These are phyloP conservation scores for Lactarius quietus DNA, from an alignment of 768 basidiomycete species.

Conservation along the genomic window DNA sequence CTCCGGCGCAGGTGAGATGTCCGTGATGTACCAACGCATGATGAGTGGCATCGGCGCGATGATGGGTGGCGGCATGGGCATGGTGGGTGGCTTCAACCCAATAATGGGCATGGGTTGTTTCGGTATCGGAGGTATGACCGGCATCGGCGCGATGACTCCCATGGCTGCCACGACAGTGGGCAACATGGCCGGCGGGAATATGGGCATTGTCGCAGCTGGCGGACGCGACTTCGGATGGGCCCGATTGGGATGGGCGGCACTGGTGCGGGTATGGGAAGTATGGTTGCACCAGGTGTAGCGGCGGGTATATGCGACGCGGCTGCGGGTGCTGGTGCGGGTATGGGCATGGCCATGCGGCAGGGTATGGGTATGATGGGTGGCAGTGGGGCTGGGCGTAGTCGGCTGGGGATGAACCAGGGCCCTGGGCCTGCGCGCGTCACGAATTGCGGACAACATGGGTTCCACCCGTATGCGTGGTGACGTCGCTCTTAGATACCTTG, in stretches of 20 bases:
- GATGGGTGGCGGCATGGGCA: conserved; percentile 37
- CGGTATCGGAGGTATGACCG: conserved; percentile 37
- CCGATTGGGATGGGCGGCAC: conserved; percentile 25
- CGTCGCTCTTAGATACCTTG: not conserved
- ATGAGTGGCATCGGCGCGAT: conserved; percentile 61
- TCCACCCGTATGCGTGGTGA: conserved; percentile 79
- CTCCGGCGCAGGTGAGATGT: conserved; percentile 28
- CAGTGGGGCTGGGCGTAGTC: conserved; percentile 54
- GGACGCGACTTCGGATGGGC: conserved; percentile 33
- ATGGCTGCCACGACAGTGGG: conserved; percentile 10
- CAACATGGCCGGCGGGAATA: conserved; percentile 36
- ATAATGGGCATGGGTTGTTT: conserved; percentile 33
- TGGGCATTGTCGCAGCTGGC: conserved; percentile 36
- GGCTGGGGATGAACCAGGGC: conserved; percentile 51
- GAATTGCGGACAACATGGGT: conserved; percentile 74
- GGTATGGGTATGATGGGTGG: conserved; percentile 32
- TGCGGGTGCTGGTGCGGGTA: not conserved
- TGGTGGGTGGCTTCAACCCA: conserved; percentile 26
- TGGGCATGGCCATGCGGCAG: conserved; percentile 19
- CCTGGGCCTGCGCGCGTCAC: conserved; percentile 48
- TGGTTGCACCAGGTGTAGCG: conserved; percentile 31
- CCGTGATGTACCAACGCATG: conserved; percentile 86
- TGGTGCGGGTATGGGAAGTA: conserved; percentile 24
- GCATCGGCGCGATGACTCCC: conserved; percentile 49
- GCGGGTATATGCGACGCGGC: conserved; percentile 1